Evolutionary conservation across 2,329 filamentous ascomycete species (phyloP).

Genomic region (Neonectria hederae): DNA sequence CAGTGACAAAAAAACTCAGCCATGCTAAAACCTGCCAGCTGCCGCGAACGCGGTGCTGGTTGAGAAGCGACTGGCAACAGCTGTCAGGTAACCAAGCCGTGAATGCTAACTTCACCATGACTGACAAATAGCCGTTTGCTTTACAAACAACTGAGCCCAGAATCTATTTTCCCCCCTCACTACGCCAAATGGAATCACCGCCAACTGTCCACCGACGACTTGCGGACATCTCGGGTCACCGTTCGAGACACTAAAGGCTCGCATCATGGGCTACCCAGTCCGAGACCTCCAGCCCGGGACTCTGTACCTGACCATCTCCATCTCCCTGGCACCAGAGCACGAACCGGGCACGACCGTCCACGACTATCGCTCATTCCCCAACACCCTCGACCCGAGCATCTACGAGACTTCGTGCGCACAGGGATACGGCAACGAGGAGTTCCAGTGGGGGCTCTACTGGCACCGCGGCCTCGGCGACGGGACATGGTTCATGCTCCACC

Average conservation of each 20-base stretch:
- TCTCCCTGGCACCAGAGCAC: conserved; percentile 24
- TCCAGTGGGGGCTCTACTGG: conserved; percentile 51
- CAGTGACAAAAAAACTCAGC: background rate
- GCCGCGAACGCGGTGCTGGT: background rate
- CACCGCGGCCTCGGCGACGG: conserved; percentile 41
- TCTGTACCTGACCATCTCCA: conserved; percentile 40
- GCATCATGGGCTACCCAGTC: conserved; percentile 30
- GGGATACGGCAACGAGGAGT: conserved; percentile 41
- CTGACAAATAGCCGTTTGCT: background rate
- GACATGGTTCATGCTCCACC: conserved; percentile 41
- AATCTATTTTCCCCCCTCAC: too few species aligned
- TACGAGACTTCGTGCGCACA: conserved; percentile 35
- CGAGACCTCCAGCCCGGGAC: conserved; percentile 35
- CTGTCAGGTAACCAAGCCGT: background rate
- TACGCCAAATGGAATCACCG: background rate
- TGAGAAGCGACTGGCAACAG: background rate
- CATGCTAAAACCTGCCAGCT: background rate
- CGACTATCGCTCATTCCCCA: conserved; percentile 14
- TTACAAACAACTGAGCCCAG: background rate
- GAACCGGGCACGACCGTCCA: background rate
- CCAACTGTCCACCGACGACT: background rate
- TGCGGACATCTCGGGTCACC: background rate
- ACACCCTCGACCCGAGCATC: conserved; percentile 20
- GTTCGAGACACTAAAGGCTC: background rate
- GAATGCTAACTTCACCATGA: background rate